Conservation (phyloP, 305 asterid genomes). For the Nicotiana rustica region DNA sequence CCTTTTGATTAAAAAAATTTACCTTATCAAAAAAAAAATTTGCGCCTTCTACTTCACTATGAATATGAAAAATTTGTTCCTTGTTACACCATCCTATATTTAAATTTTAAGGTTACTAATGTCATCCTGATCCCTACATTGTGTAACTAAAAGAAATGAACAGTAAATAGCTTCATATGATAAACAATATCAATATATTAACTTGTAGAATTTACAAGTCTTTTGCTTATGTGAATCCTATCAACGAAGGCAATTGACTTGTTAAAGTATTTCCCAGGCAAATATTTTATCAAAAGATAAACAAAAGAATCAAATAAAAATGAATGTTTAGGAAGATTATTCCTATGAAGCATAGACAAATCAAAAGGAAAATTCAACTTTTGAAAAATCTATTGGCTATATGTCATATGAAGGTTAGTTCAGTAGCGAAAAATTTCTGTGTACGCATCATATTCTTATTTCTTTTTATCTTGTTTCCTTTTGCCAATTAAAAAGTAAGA, state of each 20-base stretch:
- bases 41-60: neutral
- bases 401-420: neutral
- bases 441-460: neutral
- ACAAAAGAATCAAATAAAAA: neutral
- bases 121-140: neutral
- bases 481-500: neutral
- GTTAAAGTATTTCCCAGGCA: neutral
- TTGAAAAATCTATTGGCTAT: neutral
- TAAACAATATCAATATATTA: neutral
- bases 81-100: neutral
- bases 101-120: neutral
- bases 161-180: neutral
- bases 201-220: neutral
- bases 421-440: neutral
- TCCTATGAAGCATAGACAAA: neutral
- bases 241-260: neutral
- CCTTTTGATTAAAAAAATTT: too few relatives aligned
- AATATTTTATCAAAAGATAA: neutral
- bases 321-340: neutral
- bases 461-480: neutral
- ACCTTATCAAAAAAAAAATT: too few relatives aligned
- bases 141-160: neutral
- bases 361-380: neutral
- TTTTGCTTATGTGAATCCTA: conserved; percentile 18
- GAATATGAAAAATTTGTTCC: neutral